Evolutionary conservation across 345 rosid species (phyloP).

Genomic region (Lepidium aucheri): DNA sequence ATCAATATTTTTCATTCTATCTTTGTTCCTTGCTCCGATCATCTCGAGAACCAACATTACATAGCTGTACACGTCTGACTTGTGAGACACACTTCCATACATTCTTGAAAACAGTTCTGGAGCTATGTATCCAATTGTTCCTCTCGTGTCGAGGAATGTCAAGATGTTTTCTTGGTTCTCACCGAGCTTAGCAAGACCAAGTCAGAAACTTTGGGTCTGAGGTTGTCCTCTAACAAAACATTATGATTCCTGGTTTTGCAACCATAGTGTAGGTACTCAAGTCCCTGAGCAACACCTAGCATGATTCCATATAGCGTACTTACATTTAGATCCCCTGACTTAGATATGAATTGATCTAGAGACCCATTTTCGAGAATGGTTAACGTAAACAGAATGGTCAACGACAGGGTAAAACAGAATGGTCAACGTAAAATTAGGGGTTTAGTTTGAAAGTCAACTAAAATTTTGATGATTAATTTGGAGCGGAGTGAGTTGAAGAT

Average conservation of each 20-base stretch:
- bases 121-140: constrained; percentile 44
- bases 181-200: constrained; percentile 43
- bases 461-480: too few species aligned
- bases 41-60: constrained; percentile 46
- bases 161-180: constrained; percentile 30
- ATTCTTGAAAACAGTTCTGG: constrained; percentile 31
- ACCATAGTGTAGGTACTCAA: constrained; percentile 32
- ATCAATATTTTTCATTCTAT: background rate
- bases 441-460: too few species aligned
- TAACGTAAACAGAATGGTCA: too few species aligned
- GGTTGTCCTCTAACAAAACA: constrained; percentile 32
- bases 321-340: background rate
- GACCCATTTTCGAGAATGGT: constrained; percentile 33
- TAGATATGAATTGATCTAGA: constrained; percentile 21
- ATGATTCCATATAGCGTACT: constrained; percentile 25
- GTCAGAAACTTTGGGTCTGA: constrained; percentile 38
- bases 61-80: constrained; percentile 39
- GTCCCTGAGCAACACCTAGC: constrained; percentile 35
- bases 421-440: too few species aligned
- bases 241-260: constrained; percentile 45
- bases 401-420: too few species aligned
- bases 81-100: constrained; percentile 33
- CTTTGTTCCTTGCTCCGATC: constrained; percentile 27
- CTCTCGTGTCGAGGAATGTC: constrained; percentile 32
- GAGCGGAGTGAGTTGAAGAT: too few species aligned